Evolutionary conservation across 371 early-diverging fungal species (phyloP), one percentile per base, ranked within the genome.

Genomic region (Thermomucor indicae-seudaticae): DNA sequence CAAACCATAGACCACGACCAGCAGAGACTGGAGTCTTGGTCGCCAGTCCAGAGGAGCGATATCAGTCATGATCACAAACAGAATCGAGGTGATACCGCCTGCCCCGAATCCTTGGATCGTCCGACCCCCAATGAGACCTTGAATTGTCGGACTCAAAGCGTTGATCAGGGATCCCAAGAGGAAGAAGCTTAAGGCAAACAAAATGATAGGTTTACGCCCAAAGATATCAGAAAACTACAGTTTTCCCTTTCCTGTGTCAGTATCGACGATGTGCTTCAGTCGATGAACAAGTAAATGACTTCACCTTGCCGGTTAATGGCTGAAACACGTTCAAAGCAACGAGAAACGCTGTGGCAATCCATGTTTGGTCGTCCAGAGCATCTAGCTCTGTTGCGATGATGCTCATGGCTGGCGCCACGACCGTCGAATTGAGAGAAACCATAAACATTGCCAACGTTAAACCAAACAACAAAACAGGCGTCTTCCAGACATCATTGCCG

Each of bases 41-140:
- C 70, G 60, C 49, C 70, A 57, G 7, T 75, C 62, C 16, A 88
- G 31, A 19, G 86, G 65, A 0, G 63, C 53, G 20, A 92, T 65
- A 45, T 93, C 94, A 4, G 90, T 77, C 35, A 92, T 82, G 51
- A 90, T 82, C 48, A 92, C 86, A 45, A 85, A 72, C 19, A 78
- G 75, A 55, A 82, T 62, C 5, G 83, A 67, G 55, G 83, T 70
- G 17, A 88, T 60, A 19, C 86, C 80, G 10, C 82, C 87, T 5
- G 84, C 86, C 31, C 88, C 90, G 19, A 86, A 65, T 2, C 90
- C 88, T 50, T 86, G 77, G 22, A 88, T 59, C 1, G 79, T 79
- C 19, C 88, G 79, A 27, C 83, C 82, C n/a, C 78, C 73, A 43
- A 90, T 83, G 43, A 89, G 61, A 63, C 75, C 71, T 12, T 57